Evolutionary conservation across 345 rosid species (phyloP).

Genomic region (Salix exigua): DNA sequence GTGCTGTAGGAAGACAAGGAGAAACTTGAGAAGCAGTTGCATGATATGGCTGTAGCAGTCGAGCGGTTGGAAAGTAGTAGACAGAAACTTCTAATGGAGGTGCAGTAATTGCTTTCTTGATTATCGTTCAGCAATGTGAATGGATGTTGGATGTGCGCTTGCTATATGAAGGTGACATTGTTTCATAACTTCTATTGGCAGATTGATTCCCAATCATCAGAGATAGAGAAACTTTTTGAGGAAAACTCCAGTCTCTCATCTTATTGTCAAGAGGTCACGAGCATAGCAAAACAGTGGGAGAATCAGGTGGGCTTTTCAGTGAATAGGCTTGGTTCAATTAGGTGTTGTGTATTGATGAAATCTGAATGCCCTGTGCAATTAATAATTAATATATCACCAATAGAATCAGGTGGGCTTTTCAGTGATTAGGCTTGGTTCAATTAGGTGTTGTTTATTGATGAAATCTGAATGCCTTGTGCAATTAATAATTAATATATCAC

Average conservation of each 20-base stretch:
- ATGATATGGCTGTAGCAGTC: constrained; percentile 87
- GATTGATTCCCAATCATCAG: constrained; percentile 96
- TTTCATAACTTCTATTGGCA: constrained; percentile 26
- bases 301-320: constrained; percentile 40
- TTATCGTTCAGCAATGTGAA: constrained; percentile 6
- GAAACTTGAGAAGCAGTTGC: constrained; percentile 84
- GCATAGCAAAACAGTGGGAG: constrained; percentile 73
- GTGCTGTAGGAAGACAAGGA: constrained; percentile 72
- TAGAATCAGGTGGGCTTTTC: constrained; percentile 44
- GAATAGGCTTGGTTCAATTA: neutral
- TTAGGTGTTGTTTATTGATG: constrained; percentile 6
- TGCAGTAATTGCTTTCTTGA: constrained; percentile 18
- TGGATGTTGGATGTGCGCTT: constrained; percentile 7
- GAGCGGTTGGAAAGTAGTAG: constrained; percentile 92
- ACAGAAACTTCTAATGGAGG: constrained; percentile 96
- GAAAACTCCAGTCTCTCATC: constrained; percentile 68
- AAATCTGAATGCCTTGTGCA: neutral
- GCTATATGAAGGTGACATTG: constrained; percentile 2
- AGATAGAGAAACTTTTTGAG: constrained; percentile 90
- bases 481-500: neutral
- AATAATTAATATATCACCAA: neutral
- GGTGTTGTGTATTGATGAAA: constrained; percentile 8
- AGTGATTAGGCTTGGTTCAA: constrained; percentile 1
- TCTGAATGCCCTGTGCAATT: neutral
- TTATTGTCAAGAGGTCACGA: constrained; percentile 67